Conservation (phyloP, 1,139 yeast genomes). For the Saccharomycopsis crataegensis region DNA sequence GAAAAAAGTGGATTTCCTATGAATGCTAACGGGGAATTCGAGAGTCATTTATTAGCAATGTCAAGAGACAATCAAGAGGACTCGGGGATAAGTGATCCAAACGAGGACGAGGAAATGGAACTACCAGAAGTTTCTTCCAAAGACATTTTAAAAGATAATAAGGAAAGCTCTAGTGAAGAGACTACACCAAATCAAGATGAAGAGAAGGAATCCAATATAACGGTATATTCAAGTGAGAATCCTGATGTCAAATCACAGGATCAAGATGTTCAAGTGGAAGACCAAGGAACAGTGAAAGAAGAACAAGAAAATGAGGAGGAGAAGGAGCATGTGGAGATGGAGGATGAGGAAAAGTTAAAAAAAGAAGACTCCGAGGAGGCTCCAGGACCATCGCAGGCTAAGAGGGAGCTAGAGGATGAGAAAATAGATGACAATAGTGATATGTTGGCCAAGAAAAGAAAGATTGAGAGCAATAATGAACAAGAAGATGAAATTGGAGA, state of each 20-base stretch:
- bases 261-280: slow-evolving; percentile 18
- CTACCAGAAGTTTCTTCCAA: background rate
- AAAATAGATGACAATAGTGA: background rate
- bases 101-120: slow-evolving; percentile 5
- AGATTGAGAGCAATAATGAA: background rate
- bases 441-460: background rate
- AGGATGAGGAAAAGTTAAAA: slow-evolving; percentile 19
- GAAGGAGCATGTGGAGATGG: slow-evolving; percentile 15
- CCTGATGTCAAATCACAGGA: background rate
- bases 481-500: slow-evolving; percentile 20
- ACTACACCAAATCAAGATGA: no score
- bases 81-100: background rate
- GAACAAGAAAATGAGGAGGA: slow-evolving; percentile 19
- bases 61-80: background rate
- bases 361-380: slow-evolving; percentile 21
- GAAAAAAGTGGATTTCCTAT: slow-evolving; percentile 9
- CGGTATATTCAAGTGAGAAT: background rate
- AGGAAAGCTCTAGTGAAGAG: no score
- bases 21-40: slow-evolving; percentile 28
- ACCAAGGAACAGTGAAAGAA: slow-evolving; percentile 17
- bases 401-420: slow-evolving; percentile 21
- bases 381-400: slow-evolving; percentile 17
- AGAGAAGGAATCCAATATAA: background rate
- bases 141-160: background rate
- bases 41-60: slow-evolving; percentile 18